These are phyloP conservation scores for Urostyla sp. DNA, from an alignment of 73 alveolate species.

Conservation along the genomic window DNA sequence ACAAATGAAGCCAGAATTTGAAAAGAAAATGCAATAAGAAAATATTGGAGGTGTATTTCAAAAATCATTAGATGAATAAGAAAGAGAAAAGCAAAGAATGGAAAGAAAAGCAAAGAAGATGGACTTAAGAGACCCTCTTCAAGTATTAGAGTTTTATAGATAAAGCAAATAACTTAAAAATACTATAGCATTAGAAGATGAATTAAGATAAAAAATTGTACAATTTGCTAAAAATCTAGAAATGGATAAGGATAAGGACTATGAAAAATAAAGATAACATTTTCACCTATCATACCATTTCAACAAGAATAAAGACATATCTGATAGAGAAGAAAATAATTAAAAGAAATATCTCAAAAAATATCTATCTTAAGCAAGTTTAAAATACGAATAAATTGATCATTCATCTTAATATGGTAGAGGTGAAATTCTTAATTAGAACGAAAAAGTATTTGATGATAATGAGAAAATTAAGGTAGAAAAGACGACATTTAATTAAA, in stretches of 20 bases:
- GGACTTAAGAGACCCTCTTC: neutral
- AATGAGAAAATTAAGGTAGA: slow-evolving; percentile 11
- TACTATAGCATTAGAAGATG: slow-evolving; percentile 8
- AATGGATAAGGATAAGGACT: slow-evolving; percentile 48
- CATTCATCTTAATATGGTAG: slow-evolving; percentile 7
- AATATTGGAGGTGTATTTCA: neutral
- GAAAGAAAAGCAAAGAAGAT: slow-evolving; percentile 7
- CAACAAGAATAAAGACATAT: slow-evolving; percentile 1
- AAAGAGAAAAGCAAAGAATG: slow-evolving; percentile 3
- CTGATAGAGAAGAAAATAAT: neutral
- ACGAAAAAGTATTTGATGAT: neutral
- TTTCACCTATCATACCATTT: slow-evolving; percentile 28
- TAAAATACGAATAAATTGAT: slow-evolving; percentile 7
- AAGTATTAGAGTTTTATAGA: slow-evolving; percentile 14
- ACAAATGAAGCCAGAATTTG: slow-evolving; percentile 69
- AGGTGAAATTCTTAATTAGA: neutral
- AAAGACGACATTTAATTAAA: slow-evolving; percentile 26
- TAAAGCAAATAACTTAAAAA: neutral
- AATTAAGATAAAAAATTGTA: slow-evolving; percentile 16
- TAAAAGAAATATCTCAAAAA: neutral
- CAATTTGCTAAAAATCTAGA: slow-evolving; percentile 12
- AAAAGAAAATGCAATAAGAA: slow-evolving; percentile 38
- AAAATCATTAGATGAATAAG: slow-evolving; percentile 33
- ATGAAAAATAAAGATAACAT: neutral
- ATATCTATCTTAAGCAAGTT: neutral